Base-by-base conservation (phyloP, 2,329 filamentous ascomycete genomes). In the Curvularia eragrostidis region DNA sequence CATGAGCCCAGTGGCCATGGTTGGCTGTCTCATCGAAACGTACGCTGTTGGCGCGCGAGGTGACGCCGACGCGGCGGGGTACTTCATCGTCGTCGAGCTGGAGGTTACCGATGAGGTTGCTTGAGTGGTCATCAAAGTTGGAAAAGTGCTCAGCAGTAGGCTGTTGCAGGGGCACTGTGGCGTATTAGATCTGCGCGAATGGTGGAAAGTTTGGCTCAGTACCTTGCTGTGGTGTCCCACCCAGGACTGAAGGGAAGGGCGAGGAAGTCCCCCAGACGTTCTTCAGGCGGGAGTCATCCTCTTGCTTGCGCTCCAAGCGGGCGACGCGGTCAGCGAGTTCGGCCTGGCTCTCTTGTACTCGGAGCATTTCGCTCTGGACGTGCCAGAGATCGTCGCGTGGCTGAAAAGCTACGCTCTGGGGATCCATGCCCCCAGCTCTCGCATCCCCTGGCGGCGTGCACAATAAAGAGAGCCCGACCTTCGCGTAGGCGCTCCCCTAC, bases 21-120 rank as follows among this genome's bases (percentile, higher is more conserved):
- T 97, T 87, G 13, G 94, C 93, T 72, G 92, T 97, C 75, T 98
- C 94, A 73, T 98, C 95, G 70, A 99, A 99, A 36, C 95, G 91
- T 66, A 99, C 95, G 73, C 95, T 98, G 75, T 98, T 98, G 47
- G 95, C 94, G 67, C 95, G 86, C 18, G 95, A 99, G 18, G 92
- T 90, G 19, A 91, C 91, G 52, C 95, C 91, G 62, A 94, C 87
- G 36, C 92, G 87, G 56, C 92, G 88, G 30, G 91, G 91, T 72
- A 93, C 90, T 62, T 98, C 93, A 61, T 97, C 93, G 5, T 89
- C 85, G 63, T 97, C 94, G 6, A 98, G 83, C 58, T 93, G 91
- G 56, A 97, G 84, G 52, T 90, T 91, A 50, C 89, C 89, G 48
- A 96, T 85, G 58, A 95, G 83, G 68, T 89, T 91, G 71, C 90